These are phyloP conservation scores for Auriscalpium vulgare DNA, from an alignment of 768 basidiomycete genomes.

Conservation along the genomic window DNA sequence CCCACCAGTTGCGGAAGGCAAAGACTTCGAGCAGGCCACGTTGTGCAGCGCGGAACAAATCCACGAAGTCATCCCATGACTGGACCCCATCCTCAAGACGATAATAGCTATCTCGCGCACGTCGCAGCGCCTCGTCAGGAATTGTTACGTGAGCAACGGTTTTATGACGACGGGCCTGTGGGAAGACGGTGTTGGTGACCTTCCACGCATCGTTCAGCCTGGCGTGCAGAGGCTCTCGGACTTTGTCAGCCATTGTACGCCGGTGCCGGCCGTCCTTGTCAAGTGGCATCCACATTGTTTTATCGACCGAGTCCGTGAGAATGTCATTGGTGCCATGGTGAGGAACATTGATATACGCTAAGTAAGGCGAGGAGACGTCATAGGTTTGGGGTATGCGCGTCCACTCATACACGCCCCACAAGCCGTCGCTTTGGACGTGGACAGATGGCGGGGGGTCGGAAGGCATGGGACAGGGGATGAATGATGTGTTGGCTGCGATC, in stretches of 20 bases:
- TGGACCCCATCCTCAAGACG: background rate
- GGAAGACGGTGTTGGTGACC: background rate
- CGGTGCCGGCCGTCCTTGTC: conserved; percentile 4
- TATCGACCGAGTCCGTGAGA: conserved; percentile 24
- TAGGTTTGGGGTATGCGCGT: too few species aligned
- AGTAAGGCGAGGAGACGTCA: too few species aligned
- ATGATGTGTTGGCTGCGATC: too few species aligned
- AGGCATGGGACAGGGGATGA: too few species aligned
- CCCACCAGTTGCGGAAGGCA: background rate
- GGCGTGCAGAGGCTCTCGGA: conserved; percentile 1
- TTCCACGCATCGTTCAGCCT: background rate
- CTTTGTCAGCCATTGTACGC: conserved; percentile 2
- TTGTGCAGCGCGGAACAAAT: background rate
- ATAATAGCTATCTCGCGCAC: background rate
- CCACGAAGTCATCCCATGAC: background rate
- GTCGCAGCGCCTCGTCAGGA: background rate
- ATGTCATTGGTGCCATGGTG: conserved; percentile 19
- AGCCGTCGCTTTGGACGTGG: too few species aligned
- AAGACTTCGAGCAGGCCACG: background rate
- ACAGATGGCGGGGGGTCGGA: too few species aligned
- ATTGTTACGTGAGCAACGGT: background rate
- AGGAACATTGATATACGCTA: background rate
- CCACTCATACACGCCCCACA: too few species aligned
- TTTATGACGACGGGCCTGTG: background rate
- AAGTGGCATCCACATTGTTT: background rate